These are phyloP conservation scores for Santalum album DNA, from an alignment of 164 flowering plant species.

Conservation along the genomic window DNA sequence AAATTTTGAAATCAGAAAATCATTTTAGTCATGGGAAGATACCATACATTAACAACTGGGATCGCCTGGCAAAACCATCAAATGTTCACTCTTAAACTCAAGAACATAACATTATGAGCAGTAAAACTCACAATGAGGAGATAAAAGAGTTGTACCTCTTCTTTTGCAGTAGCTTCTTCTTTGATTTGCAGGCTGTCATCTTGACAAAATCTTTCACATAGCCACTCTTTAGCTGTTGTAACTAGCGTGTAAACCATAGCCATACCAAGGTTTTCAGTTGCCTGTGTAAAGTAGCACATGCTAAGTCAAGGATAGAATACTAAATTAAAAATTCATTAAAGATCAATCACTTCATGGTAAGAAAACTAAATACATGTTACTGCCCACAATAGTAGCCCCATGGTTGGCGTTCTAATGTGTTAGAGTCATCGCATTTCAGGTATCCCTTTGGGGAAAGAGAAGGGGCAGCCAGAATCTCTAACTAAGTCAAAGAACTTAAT, in stretches of 20 bases:
- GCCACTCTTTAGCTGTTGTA: constrained; percentile 88
- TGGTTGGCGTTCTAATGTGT: background rate
- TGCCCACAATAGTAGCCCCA: background rate
- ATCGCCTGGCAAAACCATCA: no score
- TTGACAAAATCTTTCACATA: constrained; percentile 59
- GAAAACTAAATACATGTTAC: background rate
- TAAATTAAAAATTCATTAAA: background rate
- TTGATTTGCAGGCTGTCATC: constrained; percentile 28
- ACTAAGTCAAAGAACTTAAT: no score
- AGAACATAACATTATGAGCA: no score
- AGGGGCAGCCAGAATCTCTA: no score
- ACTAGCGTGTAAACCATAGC: constrained; percentile 96
- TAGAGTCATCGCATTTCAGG: no score
- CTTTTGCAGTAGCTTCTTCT: constrained; percentile 60
- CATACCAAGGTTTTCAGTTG: constrained; percentile 96
- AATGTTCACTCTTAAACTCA: no score
- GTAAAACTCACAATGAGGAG: constrained; percentile 1
- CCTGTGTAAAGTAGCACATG: constrained; percentile 40
- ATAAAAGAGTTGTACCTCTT: constrained; percentile 48
- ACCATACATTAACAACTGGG: no score
- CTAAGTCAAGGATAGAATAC: background rate
- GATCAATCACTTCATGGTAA: background rate
- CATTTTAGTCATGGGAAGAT: no score
- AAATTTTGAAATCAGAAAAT: no score
- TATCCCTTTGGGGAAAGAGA: no score